Conservation (phyloP, 106 monocot genomes). For the Platanthera zijinensis region DNA sequence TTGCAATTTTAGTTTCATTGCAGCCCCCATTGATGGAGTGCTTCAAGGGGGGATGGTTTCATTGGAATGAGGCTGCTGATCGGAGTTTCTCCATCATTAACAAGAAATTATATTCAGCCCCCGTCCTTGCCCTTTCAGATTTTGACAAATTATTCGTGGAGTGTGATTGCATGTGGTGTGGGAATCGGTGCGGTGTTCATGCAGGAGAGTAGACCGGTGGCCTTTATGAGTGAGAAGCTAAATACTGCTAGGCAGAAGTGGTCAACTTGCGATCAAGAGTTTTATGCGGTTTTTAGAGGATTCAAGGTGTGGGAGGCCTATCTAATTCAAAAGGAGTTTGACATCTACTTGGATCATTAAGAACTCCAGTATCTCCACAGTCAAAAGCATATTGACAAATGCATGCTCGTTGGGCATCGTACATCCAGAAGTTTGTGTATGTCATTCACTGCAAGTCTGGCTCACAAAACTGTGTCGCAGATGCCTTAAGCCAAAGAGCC, state of each 20-base stretch:
- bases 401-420: neutral
- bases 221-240: neutral
- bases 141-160: neutral
- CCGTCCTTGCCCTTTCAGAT: neutral
- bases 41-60: neutral
- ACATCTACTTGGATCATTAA: neutral
- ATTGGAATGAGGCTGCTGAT: neutral
- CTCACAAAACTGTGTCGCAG: neutral
- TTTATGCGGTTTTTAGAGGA: neutral
- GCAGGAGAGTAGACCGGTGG: neutral
- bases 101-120: neutral
- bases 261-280: neutral
- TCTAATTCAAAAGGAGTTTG: neutral
- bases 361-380: neutral
- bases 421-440: neutral
- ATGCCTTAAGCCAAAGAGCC: neutral
- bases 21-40: neutral
- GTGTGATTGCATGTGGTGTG: neutral
- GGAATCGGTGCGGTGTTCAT: neutral
- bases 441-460: neutral
- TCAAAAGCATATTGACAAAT: neutral
- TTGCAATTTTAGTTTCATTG: neutral
- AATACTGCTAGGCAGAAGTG: neutral
- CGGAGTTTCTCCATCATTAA: neutral
- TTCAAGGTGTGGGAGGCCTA: neutral